phyloP scores from a whole-genome alignment of 2,329 filamentous ascomycete species.

The Colletotrichum neosansevieriae region DNA sequence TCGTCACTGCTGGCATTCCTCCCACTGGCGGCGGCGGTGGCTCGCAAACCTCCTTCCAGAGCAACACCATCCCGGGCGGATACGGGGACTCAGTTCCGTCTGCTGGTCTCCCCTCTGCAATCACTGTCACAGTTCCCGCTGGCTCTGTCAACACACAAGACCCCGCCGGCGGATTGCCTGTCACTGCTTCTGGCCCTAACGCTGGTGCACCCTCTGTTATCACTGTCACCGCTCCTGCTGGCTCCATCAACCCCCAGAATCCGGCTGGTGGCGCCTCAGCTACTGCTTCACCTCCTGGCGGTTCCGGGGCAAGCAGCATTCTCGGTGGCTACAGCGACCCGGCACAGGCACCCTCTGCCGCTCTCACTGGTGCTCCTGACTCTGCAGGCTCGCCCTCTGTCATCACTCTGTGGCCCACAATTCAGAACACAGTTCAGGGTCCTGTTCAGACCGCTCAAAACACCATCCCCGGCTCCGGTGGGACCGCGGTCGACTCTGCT shows the following conservation, averaged over 20 bases:
- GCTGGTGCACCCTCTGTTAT: neutral
- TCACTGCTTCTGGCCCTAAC: neutral
- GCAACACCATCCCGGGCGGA: slow-evolving; percentile 20
- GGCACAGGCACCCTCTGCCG: neutral
- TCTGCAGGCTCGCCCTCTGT: slow-evolving; percentile 4
- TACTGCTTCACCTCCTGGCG: neutral
- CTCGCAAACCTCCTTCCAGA: neutral
- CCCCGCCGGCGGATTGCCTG: slow-evolving; percentile 1
- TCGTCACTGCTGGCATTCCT: neutral
- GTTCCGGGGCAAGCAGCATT: neutral
- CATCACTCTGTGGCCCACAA: slow-evolving; percentile 26
- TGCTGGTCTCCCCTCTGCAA: neutral
- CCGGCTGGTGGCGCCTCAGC: neutral
- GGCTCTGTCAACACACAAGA: neutral
- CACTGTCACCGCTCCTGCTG: slow-evolving; percentile 1
- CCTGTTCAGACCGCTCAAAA: neutral
- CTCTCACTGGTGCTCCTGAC: slow-evolving; percentile 6
- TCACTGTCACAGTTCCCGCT: neutral
- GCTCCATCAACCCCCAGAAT: neutral
- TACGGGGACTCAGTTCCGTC: slow-evolving; percentile 20
- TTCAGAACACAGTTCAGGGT: neutral
- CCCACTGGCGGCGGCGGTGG: neutral
- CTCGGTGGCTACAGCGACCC: slow-evolving; percentile 27
- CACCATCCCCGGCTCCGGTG: neutral
- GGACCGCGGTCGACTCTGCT: neutral